Conservation (phyloP, 2,329 filamentous ascomycete species). For the Colletotrichum sp. region DNA sequence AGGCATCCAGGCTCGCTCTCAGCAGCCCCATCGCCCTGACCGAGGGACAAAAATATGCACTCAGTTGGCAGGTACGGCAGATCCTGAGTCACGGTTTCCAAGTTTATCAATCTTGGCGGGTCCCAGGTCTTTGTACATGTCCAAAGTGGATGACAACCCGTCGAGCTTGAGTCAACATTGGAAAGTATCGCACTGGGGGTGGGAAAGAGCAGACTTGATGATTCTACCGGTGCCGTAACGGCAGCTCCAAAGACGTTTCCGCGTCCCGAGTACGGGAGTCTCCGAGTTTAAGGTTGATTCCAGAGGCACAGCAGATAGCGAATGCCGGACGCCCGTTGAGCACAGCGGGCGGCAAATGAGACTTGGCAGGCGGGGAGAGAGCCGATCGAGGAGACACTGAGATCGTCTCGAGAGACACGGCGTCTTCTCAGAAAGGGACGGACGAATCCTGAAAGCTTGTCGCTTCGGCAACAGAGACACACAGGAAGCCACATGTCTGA, state of each 20-base stretch:
- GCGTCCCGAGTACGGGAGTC: neutral
- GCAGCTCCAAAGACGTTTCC: neutral
- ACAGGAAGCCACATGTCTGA: neutral
- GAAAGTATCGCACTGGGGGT: neutral
- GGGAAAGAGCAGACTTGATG: neutral
- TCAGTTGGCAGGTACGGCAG: neutral
- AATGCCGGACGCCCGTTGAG: neutral
- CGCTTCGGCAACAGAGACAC: neutral
- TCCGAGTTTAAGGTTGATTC: neutral
- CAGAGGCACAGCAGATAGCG: neutral
- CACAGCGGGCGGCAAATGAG: conserved; percentile 2
- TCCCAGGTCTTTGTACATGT: neutral
- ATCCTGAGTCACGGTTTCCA: neutral
- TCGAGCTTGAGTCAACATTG: neutral
- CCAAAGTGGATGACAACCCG: neutral
- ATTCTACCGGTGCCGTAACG: neutral
- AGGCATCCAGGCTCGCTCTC: neutral
- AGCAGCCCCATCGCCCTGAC: neutral
- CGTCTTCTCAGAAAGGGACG: neutral
- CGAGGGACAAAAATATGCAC: neutral
- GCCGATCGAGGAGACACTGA: neutral
- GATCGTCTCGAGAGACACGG: neutral
- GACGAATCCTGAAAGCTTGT: neutral
- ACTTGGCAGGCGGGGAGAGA: conserved; percentile 7
- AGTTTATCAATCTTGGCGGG: conserved; percentile 9